Conservation (phyloP, 768 basidiomycete species). For the Pleurotus cornucopiae region DNA sequence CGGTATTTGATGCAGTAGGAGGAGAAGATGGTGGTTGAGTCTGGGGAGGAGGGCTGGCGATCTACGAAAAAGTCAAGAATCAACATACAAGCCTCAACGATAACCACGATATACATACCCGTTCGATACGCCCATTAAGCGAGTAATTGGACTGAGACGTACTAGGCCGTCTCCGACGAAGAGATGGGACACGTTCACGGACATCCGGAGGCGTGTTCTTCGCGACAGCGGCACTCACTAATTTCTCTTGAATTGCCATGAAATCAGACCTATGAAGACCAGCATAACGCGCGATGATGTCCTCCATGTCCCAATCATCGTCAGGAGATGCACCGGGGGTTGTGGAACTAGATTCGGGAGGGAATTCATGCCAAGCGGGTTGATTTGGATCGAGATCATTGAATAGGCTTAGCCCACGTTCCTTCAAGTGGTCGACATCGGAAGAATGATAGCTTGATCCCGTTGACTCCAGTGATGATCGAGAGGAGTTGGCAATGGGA, state of each 20-base stretch:
- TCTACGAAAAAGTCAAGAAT: slow-evolving; percentile 29
- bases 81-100: not conserved
- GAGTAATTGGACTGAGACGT: slow-evolving; percentile 82
- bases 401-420: slow-evolving; percentile 50
- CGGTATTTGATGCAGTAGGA: slow-evolving; percentile 28
- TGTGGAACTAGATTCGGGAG: slow-evolving; percentile 36
- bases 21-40: slow-evolving; percentile 32
- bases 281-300: slow-evolving; percentile 57
- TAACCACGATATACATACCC: slow-evolving; percentile 16
- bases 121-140: slow-evolving; percentile 42
- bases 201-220: slow-evolving; percentile 54
- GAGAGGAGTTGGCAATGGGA: slow-evolving; percentile 69
- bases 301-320: slow-evolving; percentile 59
- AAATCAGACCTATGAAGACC: slow-evolving; percentile 74
- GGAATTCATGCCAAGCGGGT: slow-evolving; percentile 64
- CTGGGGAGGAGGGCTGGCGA: slow-evolving; percentile 57
- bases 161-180: slow-evolving; percentile 71
- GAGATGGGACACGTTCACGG: slow-evolving; percentile 63
- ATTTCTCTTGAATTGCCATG: slow-evolving; percentile 66
- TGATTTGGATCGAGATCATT: slow-evolving; percentile 44
- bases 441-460: slow-evolving; percentile 87
- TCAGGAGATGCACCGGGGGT: slow-evolving; percentile 48
- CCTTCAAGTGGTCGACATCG: slow-evolving; percentile 54
- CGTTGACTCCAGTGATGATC: slow-evolving; percentile 73
- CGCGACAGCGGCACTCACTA: slow-evolving; percentile 58